Base-by-base conservation (phyloP, 1,284 basidiomycete species). In the Melanopsichium pennsylvanicum region DNA sequence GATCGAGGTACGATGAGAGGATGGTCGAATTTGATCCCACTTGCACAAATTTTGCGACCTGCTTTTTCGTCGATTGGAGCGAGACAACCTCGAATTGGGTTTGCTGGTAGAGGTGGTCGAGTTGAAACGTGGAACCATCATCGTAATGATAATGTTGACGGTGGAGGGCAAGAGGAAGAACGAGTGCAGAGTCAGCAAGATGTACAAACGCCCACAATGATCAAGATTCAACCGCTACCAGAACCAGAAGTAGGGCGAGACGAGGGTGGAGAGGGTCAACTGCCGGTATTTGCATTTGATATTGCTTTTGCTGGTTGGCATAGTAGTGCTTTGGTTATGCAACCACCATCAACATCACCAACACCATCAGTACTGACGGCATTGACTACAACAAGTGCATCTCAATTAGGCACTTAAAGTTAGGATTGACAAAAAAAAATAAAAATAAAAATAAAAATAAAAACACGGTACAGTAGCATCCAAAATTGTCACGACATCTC, bases 271-370 rank as follows among this genome's bases (percentile, higher is more conserved):
- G 31, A 19, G 15, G 13, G 34, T 10, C 31, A 3, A 25, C n/a
- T 36, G 15, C 3, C 34, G 27, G 26, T 46, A 18, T 70, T 69
- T 44, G 70, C 59, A 7, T 73, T 66, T 25, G 70, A 73, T 36
- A 44, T 73, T 12, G 70, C 62, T 0, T 70, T 73, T 44, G 67
- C 70, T 1, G 70, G 70, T 0, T 68, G 64, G 64, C 64, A 68
- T 29, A 48, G 42, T 4, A 40, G 35, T 2, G 64, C 64, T 5
- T 49, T 68, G 15, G 58, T 57, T 7, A 60, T 68, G 57, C 16
- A 55, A 5, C 32, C 37, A 4, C 59, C 59, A 8, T 16, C 13
- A 4, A 11, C 21, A 19, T 16, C 8, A 2, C 16, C 37, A n/a
- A n/a, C n/a, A n/a, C n/a, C n/a, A n/a, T n/a, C n/a, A n/a, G n/a